Evolutionary conservation across 805 yeast species (phyloP).

Genomic region (Yamadazyma sp.): DNA sequence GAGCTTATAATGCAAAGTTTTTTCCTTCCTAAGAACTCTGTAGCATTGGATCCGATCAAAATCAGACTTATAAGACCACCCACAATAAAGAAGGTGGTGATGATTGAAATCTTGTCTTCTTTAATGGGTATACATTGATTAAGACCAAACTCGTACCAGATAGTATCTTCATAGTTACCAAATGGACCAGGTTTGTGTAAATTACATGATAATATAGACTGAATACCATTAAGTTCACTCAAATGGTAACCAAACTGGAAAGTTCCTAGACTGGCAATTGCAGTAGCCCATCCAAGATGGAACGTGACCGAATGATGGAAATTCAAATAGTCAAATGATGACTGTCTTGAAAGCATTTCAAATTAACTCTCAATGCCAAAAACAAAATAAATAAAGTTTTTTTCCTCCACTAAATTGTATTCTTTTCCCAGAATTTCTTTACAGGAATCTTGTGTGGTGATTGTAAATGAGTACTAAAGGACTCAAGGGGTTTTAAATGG

Average conservation of each 20-base stretch:
- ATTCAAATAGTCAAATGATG: conserved; percentile 9
- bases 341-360: conserved; percentile 4
- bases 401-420: no score
- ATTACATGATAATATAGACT: conserved; percentile 25
- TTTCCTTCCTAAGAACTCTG: conserved; percentile 26
- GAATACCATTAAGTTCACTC: conserved; percentile 37
- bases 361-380: no score
- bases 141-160: conserved; percentile 23
- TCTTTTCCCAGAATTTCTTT: no score
- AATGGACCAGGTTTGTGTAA: conserved; percentile 18
- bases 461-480: no score
- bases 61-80: conserved; percentile 35
- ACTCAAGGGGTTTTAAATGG: no score
- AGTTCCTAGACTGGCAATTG: conserved; percentile 32
- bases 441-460: no score
- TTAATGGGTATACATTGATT: conserved; percentile 29
- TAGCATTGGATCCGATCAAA: conserved; percentile 25
- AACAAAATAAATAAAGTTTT: no score
- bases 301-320: conserved; percentile 23
- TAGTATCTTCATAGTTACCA: conserved; percentile 20
- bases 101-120: conserved; percentile 18
- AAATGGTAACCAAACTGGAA: conserved; percentile 40
- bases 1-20: conserved; percentile 20
- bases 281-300: conserved; percentile 34
- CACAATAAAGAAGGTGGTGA: conserved; percentile 33